Evolutionary conservation across 345 rosid species (phyloP).

Genomic region (Kandelia obovata): DNA sequence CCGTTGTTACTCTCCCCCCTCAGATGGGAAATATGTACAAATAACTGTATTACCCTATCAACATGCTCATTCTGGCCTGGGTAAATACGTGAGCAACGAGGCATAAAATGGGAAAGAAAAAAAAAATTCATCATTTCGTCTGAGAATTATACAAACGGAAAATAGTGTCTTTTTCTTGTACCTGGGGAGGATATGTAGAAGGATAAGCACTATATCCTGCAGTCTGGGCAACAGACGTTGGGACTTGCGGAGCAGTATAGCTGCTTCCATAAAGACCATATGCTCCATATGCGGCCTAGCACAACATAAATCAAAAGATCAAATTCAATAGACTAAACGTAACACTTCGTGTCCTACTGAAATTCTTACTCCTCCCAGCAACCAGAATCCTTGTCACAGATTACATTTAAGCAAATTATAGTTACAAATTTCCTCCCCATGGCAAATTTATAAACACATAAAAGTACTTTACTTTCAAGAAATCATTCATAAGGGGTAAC

Average conservation of each 20-base stretch:
- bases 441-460: too few relatives aligned
- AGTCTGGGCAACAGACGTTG: slow-evolving; percentile 64
- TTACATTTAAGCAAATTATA: not conserved
- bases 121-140: not conserved
- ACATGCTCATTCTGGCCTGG: too few relatives aligned
- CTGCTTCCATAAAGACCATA: slow-evolving; percentile 68
- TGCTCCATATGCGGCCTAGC: slow-evolving; percentile 70
- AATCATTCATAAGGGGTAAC: slow-evolving; percentile 5
- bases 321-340: not conserved
- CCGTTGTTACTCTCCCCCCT: too few relatives aligned
- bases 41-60: too few relatives aligned
- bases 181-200: slow-evolving; percentile 77
- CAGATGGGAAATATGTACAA: too few relatives aligned
- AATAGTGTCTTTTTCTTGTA: slow-evolving; percentile 15
- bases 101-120: not conserved
- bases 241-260: slow-evolving; percentile 61
- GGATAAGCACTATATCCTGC: slow-evolving; percentile 80
- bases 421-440: not conserved
- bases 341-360: not conserved
- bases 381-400: too few relatives aligned
- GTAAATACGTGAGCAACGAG: not conserved
- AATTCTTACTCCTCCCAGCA: not conserved
- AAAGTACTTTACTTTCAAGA: not conserved
- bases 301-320: not conserved
- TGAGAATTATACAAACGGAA: not conserved